phyloP scores from a whole-genome alignment of 768 basidiomycete genomes.

The Termitomyces sp. region DNA sequence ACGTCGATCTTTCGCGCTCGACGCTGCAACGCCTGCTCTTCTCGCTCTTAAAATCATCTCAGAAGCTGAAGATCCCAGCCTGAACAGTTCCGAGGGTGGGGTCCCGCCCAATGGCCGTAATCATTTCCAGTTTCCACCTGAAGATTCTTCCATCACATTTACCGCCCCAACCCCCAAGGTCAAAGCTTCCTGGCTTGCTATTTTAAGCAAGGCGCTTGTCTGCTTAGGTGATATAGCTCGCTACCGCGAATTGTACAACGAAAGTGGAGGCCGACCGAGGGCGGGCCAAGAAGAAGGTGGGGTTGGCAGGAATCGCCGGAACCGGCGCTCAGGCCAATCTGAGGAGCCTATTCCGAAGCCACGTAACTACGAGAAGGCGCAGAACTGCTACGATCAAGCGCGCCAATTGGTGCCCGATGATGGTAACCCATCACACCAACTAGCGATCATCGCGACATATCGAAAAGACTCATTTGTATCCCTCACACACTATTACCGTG shows the following conservation, averaged over 20 bases:
- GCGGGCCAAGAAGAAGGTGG: conserved; percentile 64
- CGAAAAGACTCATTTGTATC: conserved; percentile 77
- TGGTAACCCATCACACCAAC: conserved; percentile 93
- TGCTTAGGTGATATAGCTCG: conserved; percentile 93
- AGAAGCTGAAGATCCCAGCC: conserved; percentile 29
- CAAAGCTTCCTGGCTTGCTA: conserved; percentile 60
- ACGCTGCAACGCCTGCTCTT: conserved; percentile 57
- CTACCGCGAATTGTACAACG: conserved; percentile 88
- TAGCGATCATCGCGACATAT: conserved; percentile 89
- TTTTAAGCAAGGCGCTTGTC: conserved; percentile 83
- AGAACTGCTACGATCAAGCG: conserved; percentile 83
- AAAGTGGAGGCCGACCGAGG: conserved; percentile 56
- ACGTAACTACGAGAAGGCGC: conserved; percentile 70
- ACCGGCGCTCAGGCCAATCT: conserved; percentile 43
- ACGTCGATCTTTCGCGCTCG: conserved; percentile 65
- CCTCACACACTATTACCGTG: conserved; percentile 84
- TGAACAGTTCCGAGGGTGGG: conserved; percentile 17
- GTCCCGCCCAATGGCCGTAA: conserved; percentile 40
- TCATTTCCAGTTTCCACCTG: conserved; percentile 60
- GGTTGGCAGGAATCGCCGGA: conserved; percentile 35
- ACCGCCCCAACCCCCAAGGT: conserved; percentile 42
- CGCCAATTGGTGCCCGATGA: conserved; percentile 77
- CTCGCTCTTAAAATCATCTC: conserved; percentile 49
- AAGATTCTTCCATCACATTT: conserved; percentile 35
- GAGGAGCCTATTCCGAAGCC: conserved; percentile 48